phyloP scores from a whole-genome alignment of 345 rosid species.

The Kandelia obovata region DNA sequence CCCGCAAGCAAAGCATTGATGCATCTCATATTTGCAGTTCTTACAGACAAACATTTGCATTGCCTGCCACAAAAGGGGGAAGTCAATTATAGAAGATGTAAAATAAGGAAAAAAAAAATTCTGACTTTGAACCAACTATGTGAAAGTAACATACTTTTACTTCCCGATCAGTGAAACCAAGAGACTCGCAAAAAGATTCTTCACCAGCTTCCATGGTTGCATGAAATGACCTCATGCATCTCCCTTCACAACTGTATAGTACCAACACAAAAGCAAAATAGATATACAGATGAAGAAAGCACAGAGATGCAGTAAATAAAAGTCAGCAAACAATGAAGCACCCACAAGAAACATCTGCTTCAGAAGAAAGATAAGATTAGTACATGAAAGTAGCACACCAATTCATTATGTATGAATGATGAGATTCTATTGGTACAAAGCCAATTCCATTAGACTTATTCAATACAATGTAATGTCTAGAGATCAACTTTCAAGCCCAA shows the following conservation, averaged over 20 bases:
- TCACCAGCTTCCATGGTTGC: slow-evolving; percentile 55
- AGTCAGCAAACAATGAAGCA: background rate
- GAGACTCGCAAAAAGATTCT: slow-evolving; percentile 60
- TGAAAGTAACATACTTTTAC: slow-evolving; percentile 51
- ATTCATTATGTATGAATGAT: background rate
- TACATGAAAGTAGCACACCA: slow-evolving; percentile 1
- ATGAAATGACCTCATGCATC: slow-evolving; percentile 91
- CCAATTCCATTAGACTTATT: too few species aligned
- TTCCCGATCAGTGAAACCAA: slow-evolving; percentile 53
- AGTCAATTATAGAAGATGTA: slow-evolving; percentile 16
- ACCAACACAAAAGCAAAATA: slow-evolving; percentile 18
- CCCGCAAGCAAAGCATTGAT: slow-evolving; percentile 83
- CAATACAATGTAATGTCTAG: too few species aligned
- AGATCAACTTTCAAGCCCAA: too few species aligned
- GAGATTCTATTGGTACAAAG: background rate
- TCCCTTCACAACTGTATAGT: slow-evolving; percentile 76
- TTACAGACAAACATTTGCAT: slow-evolving; percentile 53
- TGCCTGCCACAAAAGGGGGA: slow-evolving; percentile 43
- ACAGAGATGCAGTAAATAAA: background rate
- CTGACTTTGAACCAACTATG: slow-evolving; percentile 9
- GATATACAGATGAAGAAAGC: background rate
- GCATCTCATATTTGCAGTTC: slow-evolving; percentile 69
- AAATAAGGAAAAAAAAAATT: slow-evolving; percentile 3
- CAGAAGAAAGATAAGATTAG: background rate
- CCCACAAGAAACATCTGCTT: slow-evolving; percentile 1